These are phyloP conservation scores for Lasiodiplodia sp. DNA, from an alignment of 2,329 filamentous ascomycete species.

Conservation along the genomic window DNA sequence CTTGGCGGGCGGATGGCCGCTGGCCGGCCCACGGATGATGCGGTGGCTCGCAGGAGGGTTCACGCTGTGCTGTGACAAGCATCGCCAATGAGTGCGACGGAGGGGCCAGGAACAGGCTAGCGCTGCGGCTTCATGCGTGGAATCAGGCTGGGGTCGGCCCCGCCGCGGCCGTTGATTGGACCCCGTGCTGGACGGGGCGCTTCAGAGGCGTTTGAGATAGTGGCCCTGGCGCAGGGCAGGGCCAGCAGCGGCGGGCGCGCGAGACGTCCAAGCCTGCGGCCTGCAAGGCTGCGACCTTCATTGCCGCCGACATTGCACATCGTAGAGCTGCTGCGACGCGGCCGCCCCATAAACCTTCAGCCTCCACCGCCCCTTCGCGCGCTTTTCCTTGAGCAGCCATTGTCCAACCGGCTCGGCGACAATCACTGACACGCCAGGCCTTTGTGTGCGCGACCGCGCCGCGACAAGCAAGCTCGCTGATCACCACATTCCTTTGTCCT, in stretches of 20 bases:
- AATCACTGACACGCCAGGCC: slow-evolving; percentile 9
- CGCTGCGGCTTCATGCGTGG: slow-evolving; percentile 22
- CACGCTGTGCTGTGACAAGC: slow-evolving; percentile 13
- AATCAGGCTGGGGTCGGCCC: slow-evolving; percentile 1
- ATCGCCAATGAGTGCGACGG: slow-evolving; percentile 11
- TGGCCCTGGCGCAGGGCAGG: slow-evolving; percentile 3
- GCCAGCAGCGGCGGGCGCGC: slow-evolving; percentile 12
- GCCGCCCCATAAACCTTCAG: slow-evolving; percentile 7
- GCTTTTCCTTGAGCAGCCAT: background rate
- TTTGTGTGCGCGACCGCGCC: slow-evolving; percentile 19
- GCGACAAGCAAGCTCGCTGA: slow-evolving; percentile 14
- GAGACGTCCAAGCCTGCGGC: slow-evolving; percentile 6
- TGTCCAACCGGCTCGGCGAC: slow-evolving; percentile 14
- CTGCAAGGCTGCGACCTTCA: slow-evolving; percentile 27
- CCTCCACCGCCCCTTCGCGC: slow-evolving; percentile 21
- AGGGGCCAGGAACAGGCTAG: slow-evolving; percentile 24
- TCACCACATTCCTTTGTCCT: slow-evolving; percentile 27
- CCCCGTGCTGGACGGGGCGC: slow-evolving; percentile 5
- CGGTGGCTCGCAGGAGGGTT: background rate
- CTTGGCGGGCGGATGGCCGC: slow-evolving; percentile 20
- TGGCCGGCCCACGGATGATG: slow-evolving; percentile 5
- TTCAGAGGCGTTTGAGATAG: slow-evolving; percentile 21
- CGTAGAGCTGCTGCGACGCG: slow-evolving; percentile 14
- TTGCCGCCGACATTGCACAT: slow-evolving; percentile 27
- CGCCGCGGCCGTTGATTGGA: slow-evolving; percentile 10